Evolutionary conservation across 495 filamentous ascomycete species (phyloP).

Genomic region (Hyphodiscus hymeniophilus): DNA sequence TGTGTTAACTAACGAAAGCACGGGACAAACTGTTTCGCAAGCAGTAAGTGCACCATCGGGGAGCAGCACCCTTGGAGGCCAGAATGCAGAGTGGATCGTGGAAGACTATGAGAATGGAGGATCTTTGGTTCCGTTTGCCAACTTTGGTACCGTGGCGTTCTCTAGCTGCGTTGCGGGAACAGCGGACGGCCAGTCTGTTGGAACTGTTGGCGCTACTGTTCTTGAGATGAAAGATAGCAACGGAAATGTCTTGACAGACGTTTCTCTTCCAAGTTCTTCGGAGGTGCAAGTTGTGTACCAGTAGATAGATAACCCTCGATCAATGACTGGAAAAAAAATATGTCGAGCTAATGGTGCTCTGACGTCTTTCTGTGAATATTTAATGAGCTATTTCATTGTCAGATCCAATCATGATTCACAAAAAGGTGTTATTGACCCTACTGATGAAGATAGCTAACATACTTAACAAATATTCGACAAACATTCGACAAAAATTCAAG

Average conservation of each 20-base stretch:
- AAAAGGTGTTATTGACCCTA: no score
- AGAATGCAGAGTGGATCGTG: slow-evolving; percentile 33
- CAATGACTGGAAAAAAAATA: no score
- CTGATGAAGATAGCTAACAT: no score
- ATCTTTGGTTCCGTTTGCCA: slow-evolving; percentile 25
- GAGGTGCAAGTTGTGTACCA: slow-evolving; percentile 2
- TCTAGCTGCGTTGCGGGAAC: slow-evolving; percentile 13
- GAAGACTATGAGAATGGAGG: slow-evolving; percentile 26
- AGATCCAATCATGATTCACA: no score
- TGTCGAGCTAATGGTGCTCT: no score
- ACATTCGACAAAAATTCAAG: no score
- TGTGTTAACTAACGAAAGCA: slow-evolving; percentile 46
- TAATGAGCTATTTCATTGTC: no score
- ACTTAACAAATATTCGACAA: no score
- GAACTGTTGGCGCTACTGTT: not conserved
- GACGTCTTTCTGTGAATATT: no score
- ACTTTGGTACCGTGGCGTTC: slow-evolving; percentile 29
- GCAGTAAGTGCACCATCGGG: slow-evolving; percentile 30
- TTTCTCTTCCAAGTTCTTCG: not conserved
- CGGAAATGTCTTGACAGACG: slow-evolving; percentile 1
- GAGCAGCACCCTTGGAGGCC: slow-evolving; percentile 8
- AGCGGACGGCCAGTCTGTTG: not conserved
- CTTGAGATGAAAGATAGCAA: not conserved
- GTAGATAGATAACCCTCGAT: no score
- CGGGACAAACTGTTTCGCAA: slow-evolving; percentile 45